Percentiles rank a stretch among this genome's conserved stretches.
Evolutionary conservation across 805 yeast genomes (phyloP).

Genomic region (Hanseniaspora lachancei): DNA sequence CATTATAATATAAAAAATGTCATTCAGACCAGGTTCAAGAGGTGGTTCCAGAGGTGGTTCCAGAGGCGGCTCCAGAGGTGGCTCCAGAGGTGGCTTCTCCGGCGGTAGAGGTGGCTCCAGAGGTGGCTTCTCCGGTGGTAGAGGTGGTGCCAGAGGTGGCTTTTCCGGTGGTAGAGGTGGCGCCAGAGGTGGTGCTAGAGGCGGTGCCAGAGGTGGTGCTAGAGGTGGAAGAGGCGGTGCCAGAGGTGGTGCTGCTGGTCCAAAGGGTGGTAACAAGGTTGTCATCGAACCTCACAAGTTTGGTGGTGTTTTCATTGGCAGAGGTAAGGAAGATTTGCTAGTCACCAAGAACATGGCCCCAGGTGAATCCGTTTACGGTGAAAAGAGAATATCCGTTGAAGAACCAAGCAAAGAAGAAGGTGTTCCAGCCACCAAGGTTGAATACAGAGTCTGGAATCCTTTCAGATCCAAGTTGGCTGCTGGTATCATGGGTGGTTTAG

Average conservation of each 20-base stretch:
- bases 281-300: conserved; percentile 98
- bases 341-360: conserved; percentile 96
- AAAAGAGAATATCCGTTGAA: conserved; percentile 87
- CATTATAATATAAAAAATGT: conserved; percentile 37
- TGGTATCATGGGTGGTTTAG: conserved; percentile 99
- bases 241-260: conserved; percentile 61
- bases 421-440: conserved; percentile 82
- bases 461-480: conserved; percentile 99
- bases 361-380: conserved; percentile 97
- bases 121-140: conserved; percentile 40
- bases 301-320: conserved; percentile 96
- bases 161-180: conserved; percentile 38
- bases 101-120: conserved; percentile 37
- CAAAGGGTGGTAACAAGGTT: conserved; percentile 86
- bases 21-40: conserved; percentile 59
- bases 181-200: conserved; percentile 37
- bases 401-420: conserved; percentile 83
- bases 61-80: conserved; percentile 37
- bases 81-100: conserved; percentile 33
- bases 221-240: conserved; percentile 46
- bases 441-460: conserved; percentile 99
- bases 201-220: conserved; percentile 45
- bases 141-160: conserved; percentile 42
- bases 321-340: conserved; percentile 97
- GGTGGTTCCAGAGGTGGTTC: conserved; percentile 44